These are phyloP conservation scores for Centella asiatica DNA, from an alignment of 129 eudicot species.

Conservation along the genomic window DNA sequence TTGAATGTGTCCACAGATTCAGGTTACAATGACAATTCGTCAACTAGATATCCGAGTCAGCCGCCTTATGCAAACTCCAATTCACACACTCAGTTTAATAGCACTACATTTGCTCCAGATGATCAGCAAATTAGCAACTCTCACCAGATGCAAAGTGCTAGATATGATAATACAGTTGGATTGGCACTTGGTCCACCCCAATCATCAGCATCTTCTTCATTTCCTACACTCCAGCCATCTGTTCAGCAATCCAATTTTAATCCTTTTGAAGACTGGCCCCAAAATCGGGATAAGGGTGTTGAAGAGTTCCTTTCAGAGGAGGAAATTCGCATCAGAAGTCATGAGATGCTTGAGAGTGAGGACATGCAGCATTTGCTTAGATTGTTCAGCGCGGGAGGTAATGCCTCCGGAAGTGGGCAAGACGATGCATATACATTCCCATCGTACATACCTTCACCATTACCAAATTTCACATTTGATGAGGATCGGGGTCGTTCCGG, in stretches of 20 bases:
- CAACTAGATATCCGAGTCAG: conserved; percentile 26
- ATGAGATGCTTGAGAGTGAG: conserved; percentile 78
- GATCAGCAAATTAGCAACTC: conserved; percentile 33
- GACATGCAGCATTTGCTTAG: conserved; percentile 87
- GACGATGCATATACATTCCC: conserved; percentile 61
- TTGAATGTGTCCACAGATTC: conserved; percentile 15
- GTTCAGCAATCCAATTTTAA: conserved; percentile 44
- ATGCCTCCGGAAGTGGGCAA: conserved; percentile 29
- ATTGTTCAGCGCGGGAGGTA: conserved; percentile 70
- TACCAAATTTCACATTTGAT: conserved; percentile 36
- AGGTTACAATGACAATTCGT: conserved; percentile 41
- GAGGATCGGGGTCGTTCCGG: conserved; percentile 62
- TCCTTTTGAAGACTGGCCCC: conserved; percentile 32
- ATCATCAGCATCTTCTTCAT: conserved; percentile 32
- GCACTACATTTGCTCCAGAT: conserved; percentile 28
- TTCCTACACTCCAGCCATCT: conserved; percentile 34
- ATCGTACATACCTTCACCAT: conserved; percentile 51
- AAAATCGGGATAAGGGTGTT: neutral
- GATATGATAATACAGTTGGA: conserved; percentile 32
- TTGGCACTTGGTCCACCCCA: conserved; percentile 63
- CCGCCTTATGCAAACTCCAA: neutral
- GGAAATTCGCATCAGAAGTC: conserved; percentile 75
- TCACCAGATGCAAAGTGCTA: conserved; percentile 32
- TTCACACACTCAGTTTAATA: conserved; percentile 31
- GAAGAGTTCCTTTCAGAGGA: conserved; percentile 65